Evolutionary conservation across 1,284 basidiomycete species (phyloP), one percentile per base, ranked within the genome.

Genomic region (Ustilago lituana): DNA sequence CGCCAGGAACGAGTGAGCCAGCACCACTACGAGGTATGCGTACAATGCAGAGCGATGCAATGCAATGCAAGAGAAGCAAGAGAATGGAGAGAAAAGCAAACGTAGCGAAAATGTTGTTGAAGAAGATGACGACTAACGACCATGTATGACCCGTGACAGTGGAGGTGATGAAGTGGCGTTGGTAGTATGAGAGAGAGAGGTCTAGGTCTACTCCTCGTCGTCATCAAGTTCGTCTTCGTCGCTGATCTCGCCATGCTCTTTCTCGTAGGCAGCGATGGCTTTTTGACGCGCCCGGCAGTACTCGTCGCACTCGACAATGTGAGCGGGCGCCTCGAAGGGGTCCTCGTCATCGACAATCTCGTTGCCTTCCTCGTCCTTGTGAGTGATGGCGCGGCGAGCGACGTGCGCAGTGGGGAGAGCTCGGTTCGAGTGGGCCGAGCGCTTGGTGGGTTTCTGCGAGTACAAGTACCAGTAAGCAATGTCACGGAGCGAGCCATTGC

Each of bases 381-480:
- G 69, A 29, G 54, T 62, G 36, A 53, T 33, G 35, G 33, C 59
- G 35, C 69, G 63, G 19, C 55, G 54, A 12, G 58, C 63, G 31
- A 47, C 49, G 63, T 62, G 61, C 3, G 57, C 37, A 8, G 61
- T 43, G 37, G 69, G 63, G 8, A 72, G 53, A 1, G 68, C 68
- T 17, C 68, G 68, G 68, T 71, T 63, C 50, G 68, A 71, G 63
- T 71, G 54, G 8, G 40, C 1, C 29, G 69, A 63, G 15, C 69
- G 63, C 60, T 57, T 63, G 54, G 37, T 23, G 35, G 35, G 24
- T 27, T 61, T 55, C 12, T 35, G 19, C 47, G 60, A 64, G 69
- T 68, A 73, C 38, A 73, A 27, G 65, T 73, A 73, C 69, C 64
- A 73, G 60, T 73, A 67, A 37, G 69, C 69, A 51, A 73, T 66